A percentile compares a stretch with the other conserved stretches of the same genome.
These are phyloP conservation scores for Sugiyamaella smithiae DNA, from an alignment of 805 yeast genomes.

Conservation along the genomic window DNA sequence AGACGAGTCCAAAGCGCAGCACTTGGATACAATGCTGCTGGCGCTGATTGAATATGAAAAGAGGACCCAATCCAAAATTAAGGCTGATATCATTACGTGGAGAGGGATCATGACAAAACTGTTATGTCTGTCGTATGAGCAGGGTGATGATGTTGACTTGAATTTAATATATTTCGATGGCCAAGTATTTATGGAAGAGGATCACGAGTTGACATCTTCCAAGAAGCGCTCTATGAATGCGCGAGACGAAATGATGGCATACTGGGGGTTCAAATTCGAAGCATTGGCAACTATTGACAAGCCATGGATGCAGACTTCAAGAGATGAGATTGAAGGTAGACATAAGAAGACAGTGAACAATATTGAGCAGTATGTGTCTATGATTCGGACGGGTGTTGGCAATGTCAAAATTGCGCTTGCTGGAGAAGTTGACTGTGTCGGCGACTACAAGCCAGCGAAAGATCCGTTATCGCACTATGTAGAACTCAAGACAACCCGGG, in stretches of 20 bases:
- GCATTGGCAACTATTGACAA: conserved; percentile 65
- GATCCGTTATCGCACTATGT: conserved; percentile 66
- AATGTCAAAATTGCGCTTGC: conserved; percentile 64
- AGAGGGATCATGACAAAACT: conserved; percentile 80
- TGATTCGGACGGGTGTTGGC: conserved; percentile 86
- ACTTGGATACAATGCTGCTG: conserved; percentile 55
- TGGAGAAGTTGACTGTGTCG: conserved; percentile 90
- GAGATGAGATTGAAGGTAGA: conserved; percentile 75
- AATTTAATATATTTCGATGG: conserved; percentile 66
- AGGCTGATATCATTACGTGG: conserved; percentile 72
- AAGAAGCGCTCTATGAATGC: conserved; percentile 22
- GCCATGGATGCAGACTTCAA: conserved; percentile 68
- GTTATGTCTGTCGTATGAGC: conserved; percentile 62
- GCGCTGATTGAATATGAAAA: conserved; percentile 59
- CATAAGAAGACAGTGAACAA: conserved; percentile 58
- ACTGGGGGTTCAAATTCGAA: conserved; percentile 77
- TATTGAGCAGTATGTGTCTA: conserved; percentile 72
- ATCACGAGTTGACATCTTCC: conserved; percentile 29
- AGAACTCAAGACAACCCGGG: conserved; percentile 73
- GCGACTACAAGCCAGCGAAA: conserved; percentile 66
- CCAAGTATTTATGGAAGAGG: conserved; percentile 44
- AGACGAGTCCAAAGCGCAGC: conserved; percentile 45
- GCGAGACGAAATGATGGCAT: conserved; percentile 31
- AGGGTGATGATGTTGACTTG: conserved; percentile 54
- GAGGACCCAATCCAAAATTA: conserved; percentile 43